Conservation (phyloP, 2,329 filamentous ascomycete species). For the Diaporthe australafricana region DNA sequence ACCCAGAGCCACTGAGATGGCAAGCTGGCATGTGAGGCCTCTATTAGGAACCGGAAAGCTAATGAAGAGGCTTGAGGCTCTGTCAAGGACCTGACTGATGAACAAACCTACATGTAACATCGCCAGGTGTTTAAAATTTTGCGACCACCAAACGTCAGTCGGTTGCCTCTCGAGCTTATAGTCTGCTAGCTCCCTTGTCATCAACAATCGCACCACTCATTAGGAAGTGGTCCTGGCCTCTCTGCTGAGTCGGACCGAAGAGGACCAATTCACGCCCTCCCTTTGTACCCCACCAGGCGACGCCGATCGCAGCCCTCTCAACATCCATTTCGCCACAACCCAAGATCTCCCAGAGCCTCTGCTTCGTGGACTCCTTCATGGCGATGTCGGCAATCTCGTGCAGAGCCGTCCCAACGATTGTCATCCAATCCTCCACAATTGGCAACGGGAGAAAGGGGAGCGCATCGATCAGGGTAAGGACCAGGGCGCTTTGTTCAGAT, state of each 20-base stretch:
- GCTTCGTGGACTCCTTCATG: conserved; percentile 74
- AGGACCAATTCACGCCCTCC: conserved; percentile 66
- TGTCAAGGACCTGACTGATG: not conserved
- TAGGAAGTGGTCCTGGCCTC: conserved; percentile 48
- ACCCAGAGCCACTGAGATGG: not conserved
- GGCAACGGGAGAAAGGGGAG: conserved; percentile 78
- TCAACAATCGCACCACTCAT: conserved; percentile 67
- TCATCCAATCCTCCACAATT: conserved; percentile 84
- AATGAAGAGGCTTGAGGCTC: not conserved
- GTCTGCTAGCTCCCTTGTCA: conserved; percentile 48
- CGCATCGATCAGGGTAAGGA: conserved; percentile 82
- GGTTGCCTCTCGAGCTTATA: conserved; percentile 44
- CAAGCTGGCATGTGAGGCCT: not conserved
- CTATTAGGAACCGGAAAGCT: not conserved
- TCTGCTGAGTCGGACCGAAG: conserved; percentile 43
- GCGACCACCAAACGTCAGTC: not conserved
- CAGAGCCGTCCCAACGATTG: conserved; percentile 75
- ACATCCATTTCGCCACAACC: conserved; percentile 90
- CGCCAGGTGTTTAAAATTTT: not conserved
- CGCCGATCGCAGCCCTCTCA: conserved; percentile 80
- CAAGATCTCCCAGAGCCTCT: conserved; percentile 83
- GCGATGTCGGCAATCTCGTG: conserved; percentile 70
- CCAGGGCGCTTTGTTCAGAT: conserved; percentile 84
- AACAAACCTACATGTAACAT: not conserved
- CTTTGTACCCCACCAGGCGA: conserved; percentile 84